phyloP scores from a whole-genome alignment of 176 grass and related monocot species.

The Avena eriantha region DNA sequence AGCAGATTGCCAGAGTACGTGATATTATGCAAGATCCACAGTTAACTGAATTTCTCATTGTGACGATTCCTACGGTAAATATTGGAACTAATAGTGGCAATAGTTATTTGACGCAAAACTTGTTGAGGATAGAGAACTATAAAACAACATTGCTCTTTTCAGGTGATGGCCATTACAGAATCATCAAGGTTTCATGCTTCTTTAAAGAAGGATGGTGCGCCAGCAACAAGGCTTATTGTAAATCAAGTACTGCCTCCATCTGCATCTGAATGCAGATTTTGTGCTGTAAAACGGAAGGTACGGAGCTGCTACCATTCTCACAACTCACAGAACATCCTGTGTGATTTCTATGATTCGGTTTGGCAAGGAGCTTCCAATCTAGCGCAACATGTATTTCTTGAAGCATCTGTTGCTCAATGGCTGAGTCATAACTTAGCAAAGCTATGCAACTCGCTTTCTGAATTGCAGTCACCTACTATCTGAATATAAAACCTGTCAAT shows the following conservation, averaged over 20 bases:
- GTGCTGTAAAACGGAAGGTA: conserved; percentile 59
- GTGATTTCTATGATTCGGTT: background rate
- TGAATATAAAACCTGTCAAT: conserved; percentile 11
- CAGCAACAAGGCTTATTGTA: conserved; percentile 51
- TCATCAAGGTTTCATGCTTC: conserved; percentile 57
- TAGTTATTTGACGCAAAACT: conserved; percentile 25
- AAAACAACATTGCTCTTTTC: background rate
- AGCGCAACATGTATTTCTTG: background rate
- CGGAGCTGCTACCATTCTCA: background rate
- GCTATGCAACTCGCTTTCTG: background rate
- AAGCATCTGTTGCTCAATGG: background rate
- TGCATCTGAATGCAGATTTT: conserved; percentile 62
- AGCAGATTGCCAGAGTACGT: background rate
- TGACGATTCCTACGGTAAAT: conserved; percentile 46
- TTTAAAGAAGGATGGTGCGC: conserved; percentile 54
- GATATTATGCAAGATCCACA: conserved; percentile 34
- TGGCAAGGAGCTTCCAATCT: background rate
- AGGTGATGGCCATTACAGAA: conserved; percentile 60
- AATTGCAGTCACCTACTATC: conserved; percentile 17
- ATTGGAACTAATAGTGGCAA: background rate
- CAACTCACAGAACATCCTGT: background rate
- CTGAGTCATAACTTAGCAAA: background rate
- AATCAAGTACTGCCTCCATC: conserved; percentile 56
- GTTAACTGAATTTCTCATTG: conserved; percentile 44
- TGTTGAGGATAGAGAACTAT: background rate